These are phyloP conservation scores for Colletotrichum cordylinicola DNA, from an alignment of 2,329 filamentous ascomycete genomes.

Conservation along the genomic window DNA sequence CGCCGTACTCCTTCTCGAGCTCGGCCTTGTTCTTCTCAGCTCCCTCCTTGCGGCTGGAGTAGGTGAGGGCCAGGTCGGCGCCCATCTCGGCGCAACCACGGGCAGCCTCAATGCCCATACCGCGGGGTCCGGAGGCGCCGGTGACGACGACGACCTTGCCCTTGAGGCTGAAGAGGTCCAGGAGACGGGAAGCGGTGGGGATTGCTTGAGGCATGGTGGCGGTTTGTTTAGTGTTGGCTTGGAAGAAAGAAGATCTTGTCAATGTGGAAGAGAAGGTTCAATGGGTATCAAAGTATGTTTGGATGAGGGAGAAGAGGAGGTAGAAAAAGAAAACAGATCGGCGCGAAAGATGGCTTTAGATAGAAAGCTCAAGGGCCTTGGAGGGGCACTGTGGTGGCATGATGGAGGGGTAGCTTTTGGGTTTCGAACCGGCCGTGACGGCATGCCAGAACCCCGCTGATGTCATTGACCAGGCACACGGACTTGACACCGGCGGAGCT, in stretches of 20 bases:
- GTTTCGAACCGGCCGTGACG: conserved; percentile 13
- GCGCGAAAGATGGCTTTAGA: conserved; percentile 1
- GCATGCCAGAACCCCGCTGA: conserved; percentile 16
- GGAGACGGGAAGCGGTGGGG: conserved; percentile 62
- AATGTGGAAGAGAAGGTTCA: neutral
- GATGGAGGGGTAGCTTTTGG: conserved; percentile 19
- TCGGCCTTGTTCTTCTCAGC: conserved; percentile 71
- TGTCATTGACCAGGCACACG: conserved; percentile 13
- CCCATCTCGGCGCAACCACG: conserved; percentile 75
- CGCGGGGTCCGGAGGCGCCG: conserved; percentile 72
- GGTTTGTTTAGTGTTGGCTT: neutral
- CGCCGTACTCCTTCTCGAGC: conserved; percentile 69
- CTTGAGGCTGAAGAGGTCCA: conserved; percentile 75
- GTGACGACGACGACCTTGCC: conserved; percentile 76
- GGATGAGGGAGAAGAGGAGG: neutral
- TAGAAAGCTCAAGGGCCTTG: neutral
- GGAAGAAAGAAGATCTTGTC: neutral
- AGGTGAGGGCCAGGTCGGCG: conserved; percentile 74
- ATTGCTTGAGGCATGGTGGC: conserved; percentile 33
- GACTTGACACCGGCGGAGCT: neutral
- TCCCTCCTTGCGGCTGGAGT: conserved; percentile 72
- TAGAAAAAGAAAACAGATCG: neutral
- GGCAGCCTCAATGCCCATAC: conserved; percentile 74
- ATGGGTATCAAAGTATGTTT: neutral
- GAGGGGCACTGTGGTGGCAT: conserved; percentile 8